phyloP scores from a whole-genome alignment of 202 grass and related monocot species.

The Alloteropsis angusta region DNA sequence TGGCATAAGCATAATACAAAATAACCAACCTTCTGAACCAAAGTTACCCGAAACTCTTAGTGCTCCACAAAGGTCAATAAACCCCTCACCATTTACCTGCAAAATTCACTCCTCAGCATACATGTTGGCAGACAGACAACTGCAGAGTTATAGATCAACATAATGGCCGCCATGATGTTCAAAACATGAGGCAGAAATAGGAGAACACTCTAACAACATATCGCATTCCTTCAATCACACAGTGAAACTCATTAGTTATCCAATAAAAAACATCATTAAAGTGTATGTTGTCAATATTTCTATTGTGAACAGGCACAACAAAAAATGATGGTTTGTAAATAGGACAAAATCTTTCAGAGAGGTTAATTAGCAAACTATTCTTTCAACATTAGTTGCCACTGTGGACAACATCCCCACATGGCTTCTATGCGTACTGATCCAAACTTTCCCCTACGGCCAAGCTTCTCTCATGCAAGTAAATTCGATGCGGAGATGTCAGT shows the following conservation, averaged over 20 bases:
- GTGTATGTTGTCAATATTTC: neutral
- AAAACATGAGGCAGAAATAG: neutral
- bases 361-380: too few species aligned
- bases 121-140: neutral
- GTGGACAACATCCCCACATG: neutral
- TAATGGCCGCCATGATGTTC: neutral
- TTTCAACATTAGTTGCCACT: neutral
- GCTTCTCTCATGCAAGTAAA: neutral
- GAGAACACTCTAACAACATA: neutral
- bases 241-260: neutral
- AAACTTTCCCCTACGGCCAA: neutral
- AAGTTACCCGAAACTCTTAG: constrained; percentile 9
- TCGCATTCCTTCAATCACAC: neutral
- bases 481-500: neutral
- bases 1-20: neutral
- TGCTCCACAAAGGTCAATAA: constrained; percentile 28
- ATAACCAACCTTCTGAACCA: constrained; percentile 44
- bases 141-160: neutral
- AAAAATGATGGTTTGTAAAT: neutral
- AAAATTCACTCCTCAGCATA: neutral
- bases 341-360: neutral
- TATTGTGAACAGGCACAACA: neutral
- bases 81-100: constrained; percentile 30
- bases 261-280: neutral
- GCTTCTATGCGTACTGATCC: neutral